Conservation (phyloP, 1,139 yeast species). For the Yamadazyma pseudoaaseri region DNA sequence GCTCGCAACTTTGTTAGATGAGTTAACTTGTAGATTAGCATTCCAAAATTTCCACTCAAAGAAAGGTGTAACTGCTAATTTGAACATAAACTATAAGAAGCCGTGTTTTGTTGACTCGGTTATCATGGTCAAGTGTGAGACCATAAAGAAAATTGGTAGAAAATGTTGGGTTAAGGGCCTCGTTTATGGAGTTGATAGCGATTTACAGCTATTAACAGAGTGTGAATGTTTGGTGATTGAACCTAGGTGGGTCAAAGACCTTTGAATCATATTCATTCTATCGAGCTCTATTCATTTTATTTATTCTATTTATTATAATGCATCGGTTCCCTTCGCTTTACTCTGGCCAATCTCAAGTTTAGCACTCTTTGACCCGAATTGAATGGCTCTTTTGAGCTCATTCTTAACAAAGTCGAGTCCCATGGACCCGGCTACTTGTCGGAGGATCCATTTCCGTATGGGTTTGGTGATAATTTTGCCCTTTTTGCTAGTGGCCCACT, state of each 20-base stretch:
- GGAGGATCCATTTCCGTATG: conserved; percentile 58
- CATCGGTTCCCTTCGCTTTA: conserved; percentile 63
- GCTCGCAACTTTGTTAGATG: conserved; percentile 53
- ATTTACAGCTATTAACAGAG: conserved; percentile 29
- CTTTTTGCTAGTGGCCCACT: conserved; percentile 32
- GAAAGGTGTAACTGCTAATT: conserved; percentile 47
- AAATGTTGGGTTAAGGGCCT: conserved; percentile 45
- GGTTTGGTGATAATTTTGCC: conserved; percentile 26
- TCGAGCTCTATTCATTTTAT: conserved; percentile 5
- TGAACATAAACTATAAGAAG: conserved; percentile 40
- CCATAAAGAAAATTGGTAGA: conserved; percentile 35
- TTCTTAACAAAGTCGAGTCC: conserved; percentile 57
- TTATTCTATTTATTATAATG: conserved; percentile 9
- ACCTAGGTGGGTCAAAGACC: conserved; percentile 46
- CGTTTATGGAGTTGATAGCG: conserved; percentile 26
- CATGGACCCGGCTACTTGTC: conserved; percentile 57
- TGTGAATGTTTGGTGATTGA: conserved; percentile 47
- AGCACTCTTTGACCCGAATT: conserved; percentile 94
- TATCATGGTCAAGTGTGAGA: conserved; percentile 35
- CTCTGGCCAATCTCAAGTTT: conserved; percentile 79
- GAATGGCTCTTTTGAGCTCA: conserved; percentile 94
- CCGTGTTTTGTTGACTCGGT: conserved; percentile 37
- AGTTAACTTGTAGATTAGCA: conserved; percentile 51
- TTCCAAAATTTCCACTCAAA: conserved; percentile 45
- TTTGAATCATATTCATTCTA: conserved; percentile 13